Evolutionary conservation across 2,329 filamentous ascomycete genomes (phyloP).

Genomic region (Trichoderma harzianum): DNA sequence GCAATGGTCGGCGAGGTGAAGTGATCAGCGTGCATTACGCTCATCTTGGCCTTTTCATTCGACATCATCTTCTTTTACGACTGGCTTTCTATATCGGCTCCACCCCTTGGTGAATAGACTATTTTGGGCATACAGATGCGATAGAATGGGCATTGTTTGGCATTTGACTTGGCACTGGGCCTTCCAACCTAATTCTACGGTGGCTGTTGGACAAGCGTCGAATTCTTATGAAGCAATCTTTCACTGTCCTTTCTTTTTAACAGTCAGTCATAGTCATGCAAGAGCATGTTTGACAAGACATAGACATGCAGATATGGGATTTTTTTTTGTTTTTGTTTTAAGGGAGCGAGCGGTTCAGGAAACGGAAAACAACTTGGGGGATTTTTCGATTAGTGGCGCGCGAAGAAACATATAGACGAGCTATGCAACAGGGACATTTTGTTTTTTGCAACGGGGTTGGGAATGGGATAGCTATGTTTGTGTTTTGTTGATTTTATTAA

Average conservation of each 20-base stretch:
- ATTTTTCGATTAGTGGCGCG: constrained; percentile 5
- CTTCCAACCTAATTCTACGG: background rate
- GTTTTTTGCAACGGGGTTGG: background rate
- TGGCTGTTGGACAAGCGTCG: background rate
- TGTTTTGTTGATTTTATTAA: background rate
- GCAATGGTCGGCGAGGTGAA: background rate
- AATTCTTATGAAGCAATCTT: background rate
- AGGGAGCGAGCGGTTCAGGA: constrained; percentile 12
- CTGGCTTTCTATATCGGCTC: background rate
- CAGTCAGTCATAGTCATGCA: background rate
- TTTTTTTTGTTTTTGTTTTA: background rate
- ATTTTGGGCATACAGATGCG: background rate
- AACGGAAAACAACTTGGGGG: background rate
- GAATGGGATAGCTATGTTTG: background rate
- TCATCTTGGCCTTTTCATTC: background rate
- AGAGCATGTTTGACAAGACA: background rate
- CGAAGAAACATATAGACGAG: constrained; percentile 12
- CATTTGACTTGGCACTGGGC: background rate
- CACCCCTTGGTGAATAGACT: constrained; percentile 9
- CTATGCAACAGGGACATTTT: background rate
- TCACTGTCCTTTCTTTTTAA: background rate
- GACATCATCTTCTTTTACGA: background rate
- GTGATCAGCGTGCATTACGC: background rate
- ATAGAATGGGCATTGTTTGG: constrained; percentile 4
- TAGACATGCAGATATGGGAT: constrained; percentile 3